Base-by-base conservation (phyloP, 2,329 filamentous ascomycete genomes). In the Septoria linicola region DNA sequence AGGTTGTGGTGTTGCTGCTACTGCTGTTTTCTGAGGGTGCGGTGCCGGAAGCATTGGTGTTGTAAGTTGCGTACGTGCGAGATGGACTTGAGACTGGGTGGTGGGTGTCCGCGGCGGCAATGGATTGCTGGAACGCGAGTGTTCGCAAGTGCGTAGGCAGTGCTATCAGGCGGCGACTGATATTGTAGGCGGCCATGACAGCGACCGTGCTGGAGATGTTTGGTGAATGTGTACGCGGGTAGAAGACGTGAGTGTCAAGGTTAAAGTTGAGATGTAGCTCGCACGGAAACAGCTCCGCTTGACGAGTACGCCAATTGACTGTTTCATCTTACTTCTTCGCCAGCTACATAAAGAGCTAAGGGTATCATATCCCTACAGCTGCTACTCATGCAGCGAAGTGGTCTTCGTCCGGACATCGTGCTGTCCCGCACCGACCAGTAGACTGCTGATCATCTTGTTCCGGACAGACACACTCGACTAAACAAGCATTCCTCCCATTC, bases 21-120 rank as follows among this genome's bases (percentile, higher is more conserved):
- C 56, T 55, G 44, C 59, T 60, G 58, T 59, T 59, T 2, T 53
- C 57, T 16, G 58, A 53, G 43, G 53, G 53, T 2, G 41, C 21
- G 23, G 19, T 36, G 41, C 49, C 30, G 35, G 31, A 47, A 32
- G 50, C 39, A 21, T 59, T 59, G 27, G 58, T 55, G 42, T 60
- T 60, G 58, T 59, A 60, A 1, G 56, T 59, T 17, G 58, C 56
- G 44, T 55, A 55, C 1, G 42, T 32, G 41, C 49, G 43, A 11
- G 31, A 19, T 16, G 36, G n/a, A 13, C 23, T 1, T 21, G 32
- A 19, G 13, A 20, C 5, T 7, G 25, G 10, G 7, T n/a, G 14
- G n/a, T 14, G 23, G n/a, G 30, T 39, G 20, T 27, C 17, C 34
- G 27, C 11, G 21, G 40, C 19, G 30, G 34, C 20, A n/a, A 54